A percentile compares a stretch with the other conserved stretches of the same genome.
These are phyloP conservation scores for Aspergillus tanneri DNA, from an alignment of 2,329 filamentous ascomycete genomes.

Conservation along the genomic window DNA sequence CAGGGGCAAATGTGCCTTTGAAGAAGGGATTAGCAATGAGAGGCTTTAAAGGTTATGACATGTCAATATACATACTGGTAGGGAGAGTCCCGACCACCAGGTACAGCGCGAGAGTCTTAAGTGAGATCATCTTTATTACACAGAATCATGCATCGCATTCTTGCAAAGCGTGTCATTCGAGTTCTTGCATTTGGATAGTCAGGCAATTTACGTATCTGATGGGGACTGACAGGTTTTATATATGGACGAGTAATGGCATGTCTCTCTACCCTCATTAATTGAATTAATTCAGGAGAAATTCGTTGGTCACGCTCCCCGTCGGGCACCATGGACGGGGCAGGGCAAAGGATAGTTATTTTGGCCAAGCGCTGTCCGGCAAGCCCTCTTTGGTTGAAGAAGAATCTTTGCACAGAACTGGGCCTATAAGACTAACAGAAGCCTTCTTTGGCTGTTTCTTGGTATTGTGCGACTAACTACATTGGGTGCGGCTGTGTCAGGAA, in stretches of 20 bases:
- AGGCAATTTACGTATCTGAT: too few relatives aligned
- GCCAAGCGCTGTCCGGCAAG: neutral
- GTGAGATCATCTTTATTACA: neutral
- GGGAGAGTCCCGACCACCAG: neutral
- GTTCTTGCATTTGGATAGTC: too few relatives aligned
- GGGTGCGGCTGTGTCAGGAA: neutral
- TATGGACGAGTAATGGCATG: too few relatives aligned
- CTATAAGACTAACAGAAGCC: neutral
- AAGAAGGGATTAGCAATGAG: neutral
- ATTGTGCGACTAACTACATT: neutral
- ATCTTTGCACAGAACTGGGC: neutral
- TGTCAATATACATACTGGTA: neutral
- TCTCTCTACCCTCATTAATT: too few relatives aligned
- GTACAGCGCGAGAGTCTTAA: neutral
- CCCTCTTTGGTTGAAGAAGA: neutral
- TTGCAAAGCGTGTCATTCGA: too few relatives aligned
- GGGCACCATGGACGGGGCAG: neutral
- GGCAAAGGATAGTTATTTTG: neutral
- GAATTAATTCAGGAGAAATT: too few relatives aligned
- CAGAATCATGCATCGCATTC: too few relatives aligned
- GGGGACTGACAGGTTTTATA: too few relatives aligned
- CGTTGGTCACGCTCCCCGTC: neutral
- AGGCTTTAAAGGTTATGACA: too few relatives aligned
- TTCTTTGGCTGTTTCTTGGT: neutral
- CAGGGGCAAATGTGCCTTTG: neutral